These are phyloP conservation scores for Coccomyxa subellipsoidea DNA, from an alignment of 163 green algal genomes.

Conservation along the genomic window DNA sequence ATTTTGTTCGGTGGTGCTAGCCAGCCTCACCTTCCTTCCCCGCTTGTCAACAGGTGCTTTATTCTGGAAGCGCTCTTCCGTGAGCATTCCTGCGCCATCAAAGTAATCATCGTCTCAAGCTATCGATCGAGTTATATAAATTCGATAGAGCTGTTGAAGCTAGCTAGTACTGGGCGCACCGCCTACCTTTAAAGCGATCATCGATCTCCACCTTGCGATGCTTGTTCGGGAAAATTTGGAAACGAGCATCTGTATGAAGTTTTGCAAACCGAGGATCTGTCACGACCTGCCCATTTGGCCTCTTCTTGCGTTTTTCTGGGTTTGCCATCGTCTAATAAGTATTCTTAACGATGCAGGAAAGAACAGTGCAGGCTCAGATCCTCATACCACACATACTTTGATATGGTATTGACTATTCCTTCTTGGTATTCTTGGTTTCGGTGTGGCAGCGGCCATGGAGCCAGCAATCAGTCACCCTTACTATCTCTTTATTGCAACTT, in stretches of 20 bases:
- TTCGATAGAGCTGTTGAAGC: too few species aligned
- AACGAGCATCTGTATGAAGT: constrained; percentile 80
- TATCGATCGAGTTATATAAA: too few species aligned
- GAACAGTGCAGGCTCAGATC: too few species aligned
- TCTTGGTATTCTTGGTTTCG: too few species aligned
- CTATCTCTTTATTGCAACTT: too few species aligned
- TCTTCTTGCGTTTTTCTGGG: background rate
- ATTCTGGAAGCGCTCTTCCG: constrained; percentile 68
- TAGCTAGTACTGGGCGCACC: background rate
- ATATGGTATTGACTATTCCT: too few species aligned
- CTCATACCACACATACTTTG: too few species aligned
- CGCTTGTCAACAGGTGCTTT: constrained; percentile 72
- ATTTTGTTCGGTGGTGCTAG: background rate
- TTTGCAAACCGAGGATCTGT: constrained; percentile 64
- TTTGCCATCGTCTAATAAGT: background rate
- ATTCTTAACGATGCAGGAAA: too few species aligned
- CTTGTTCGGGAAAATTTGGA: constrained; percentile 71
- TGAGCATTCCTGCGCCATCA: constrained; percentile 73
- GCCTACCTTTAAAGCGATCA: constrained; percentile 71
- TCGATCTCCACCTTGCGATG: constrained; percentile 80
- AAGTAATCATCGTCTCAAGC: background rate
- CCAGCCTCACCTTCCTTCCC: constrained; percentile 55
- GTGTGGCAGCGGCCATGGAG: too few species aligned
- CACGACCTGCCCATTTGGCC: background rate
- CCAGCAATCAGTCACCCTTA: too few species aligned